These are phyloP conservation scores for Fusarium xylarioides DNA, from an alignment of 2,329 filamentous ascomycete species.

Conservation along the genomic window DNA sequence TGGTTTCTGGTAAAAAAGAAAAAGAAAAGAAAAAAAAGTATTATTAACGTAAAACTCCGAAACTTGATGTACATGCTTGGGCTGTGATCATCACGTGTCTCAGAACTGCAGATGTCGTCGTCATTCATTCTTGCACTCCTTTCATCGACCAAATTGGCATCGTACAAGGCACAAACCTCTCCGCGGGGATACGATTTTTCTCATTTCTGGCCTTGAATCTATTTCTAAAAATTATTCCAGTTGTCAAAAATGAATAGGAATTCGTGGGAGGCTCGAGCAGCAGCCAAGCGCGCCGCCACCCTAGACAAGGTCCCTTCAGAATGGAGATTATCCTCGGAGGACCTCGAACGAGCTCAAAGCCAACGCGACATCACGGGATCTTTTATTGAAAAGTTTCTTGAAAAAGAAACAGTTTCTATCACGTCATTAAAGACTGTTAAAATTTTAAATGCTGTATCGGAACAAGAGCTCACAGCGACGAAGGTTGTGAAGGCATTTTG, in stretches of 20 bases:
- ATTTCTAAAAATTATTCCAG: too few species aligned
- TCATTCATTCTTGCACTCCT: neutral
- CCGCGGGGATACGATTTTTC: too few species aligned
- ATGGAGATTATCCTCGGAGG: constrained; percentile 31
- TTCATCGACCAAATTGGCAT: rapidly evolving
- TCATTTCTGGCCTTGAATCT: too few species aligned
- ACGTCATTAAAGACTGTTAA: constrained; percentile 9
- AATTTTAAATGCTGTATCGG: neutral
- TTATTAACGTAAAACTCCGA: rapidly evolving
- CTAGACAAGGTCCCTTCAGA: constrained; percentile 25
- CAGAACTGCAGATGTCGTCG: neutral
- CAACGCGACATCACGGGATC: constrained; percentile 24
- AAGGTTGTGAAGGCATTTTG: constrained; percentile 62
- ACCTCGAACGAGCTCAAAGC: constrained; percentile 16
- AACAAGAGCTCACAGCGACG: constrained; percentile 29
- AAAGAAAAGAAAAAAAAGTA: neutral
- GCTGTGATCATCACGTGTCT: neutral
- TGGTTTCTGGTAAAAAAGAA: rapidly evolving
- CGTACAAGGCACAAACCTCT: neutral
- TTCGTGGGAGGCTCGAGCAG: constrained; percentile 27
- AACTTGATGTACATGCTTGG: rapidly evolving
- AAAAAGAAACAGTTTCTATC: neutral
- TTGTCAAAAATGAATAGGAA: neutral
- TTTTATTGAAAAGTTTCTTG: constrained; percentile 35
- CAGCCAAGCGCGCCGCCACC: constrained; percentile 25